phyloP scores from a whole-genome alignment of 176 grass and related monocot species.

The Luzula sylvatica region DNA sequence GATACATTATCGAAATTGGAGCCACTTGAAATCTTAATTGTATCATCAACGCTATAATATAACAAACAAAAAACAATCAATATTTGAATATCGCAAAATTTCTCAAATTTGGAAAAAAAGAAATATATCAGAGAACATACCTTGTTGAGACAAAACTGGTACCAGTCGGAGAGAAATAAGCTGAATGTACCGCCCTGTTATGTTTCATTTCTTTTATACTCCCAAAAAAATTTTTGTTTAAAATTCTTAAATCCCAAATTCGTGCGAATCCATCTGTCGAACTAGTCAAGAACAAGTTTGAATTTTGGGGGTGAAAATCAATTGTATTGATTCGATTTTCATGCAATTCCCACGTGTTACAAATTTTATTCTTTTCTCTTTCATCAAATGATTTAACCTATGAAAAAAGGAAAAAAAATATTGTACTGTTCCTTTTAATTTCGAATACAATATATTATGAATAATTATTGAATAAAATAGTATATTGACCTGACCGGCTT shows the following conservation, averaged over 20 bases:
- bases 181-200: constrained; percentile 45
- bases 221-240: constrained; percentile 33
- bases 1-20: constrained; percentile 19
- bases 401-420: neutral
- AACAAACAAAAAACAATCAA: neutral
- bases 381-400: constrained; percentile 52
- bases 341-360: constrained; percentile 43
- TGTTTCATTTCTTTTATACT: constrained; percentile 38
- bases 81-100: neutral
- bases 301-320: constrained; percentile 56
- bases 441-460: neutral
- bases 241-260: constrained; percentile 63
- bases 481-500: constrained; percentile 8
- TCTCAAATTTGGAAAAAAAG: neutral
- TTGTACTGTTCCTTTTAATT: neutral
- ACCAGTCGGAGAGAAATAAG: constrained; percentile 86
- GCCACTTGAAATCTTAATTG: constrained; percentile 19
- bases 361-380: constrained; percentile 43
- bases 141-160: constrained; percentile 61
- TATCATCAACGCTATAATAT: constrained; percentile 29
- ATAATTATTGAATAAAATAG: neutral
- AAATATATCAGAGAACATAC: constrained; percentile 21
- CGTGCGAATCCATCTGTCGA: constrained; percentile 48
- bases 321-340: constrained; percentile 50
- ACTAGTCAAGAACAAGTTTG: constrained; percentile 54